Evolutionary conservation across 73 alveolate species (phyloP), one percentile per base, ranked within the genome.

Genomic region (Vitrella brassicaformis): DNA sequence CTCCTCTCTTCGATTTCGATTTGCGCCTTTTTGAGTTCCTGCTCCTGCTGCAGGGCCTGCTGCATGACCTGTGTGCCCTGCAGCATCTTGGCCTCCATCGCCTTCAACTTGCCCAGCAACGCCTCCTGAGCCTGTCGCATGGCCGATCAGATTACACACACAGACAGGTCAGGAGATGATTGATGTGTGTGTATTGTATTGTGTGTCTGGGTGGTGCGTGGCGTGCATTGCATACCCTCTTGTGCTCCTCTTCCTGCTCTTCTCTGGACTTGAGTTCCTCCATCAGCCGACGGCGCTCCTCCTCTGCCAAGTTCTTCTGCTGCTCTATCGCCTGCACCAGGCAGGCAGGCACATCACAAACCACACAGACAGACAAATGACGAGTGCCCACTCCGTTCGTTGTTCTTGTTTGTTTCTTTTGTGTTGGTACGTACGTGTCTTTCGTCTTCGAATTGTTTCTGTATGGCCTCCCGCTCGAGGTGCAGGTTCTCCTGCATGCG

Each of bases 31-130:
- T 83, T 70, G 70, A 83, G 73, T 22, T 72, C 80, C 71, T 70
- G 69, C 71, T 83, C 90, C 73, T 83, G 79, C 75, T 83, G 71
- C 70, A 73, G 74, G 4, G 90, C 90, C 71, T 83, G 81, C 66
- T 75, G 80, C 74, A 73, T 75, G 10, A 80, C 80, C 71, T 83
- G 71, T 77, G 79, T 86, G 8, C 90, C 90, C 46, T 78, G 74
- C 31, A 83, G 47, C 66, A 83, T 73, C 66, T 83, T 83, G 39
- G 68, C 86, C 74, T 75, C 86, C 66, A 83, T 78, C 70, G 69
- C 72, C 75, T 83, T 80, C 30, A 75, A 76, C 70, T 83, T 83
- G 31, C 71, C 86, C 85, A 75, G 69, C 68, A 83, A 64, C 80
- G 74, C 75, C 71, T 83, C 70, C 67, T 74, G 82, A 67, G 68